These are phyloP conservation scores for Bipolaris victoriae DNA, from an alignment of 2,329 filamentous ascomycete genomes.

Conservation along the genomic window DNA sequence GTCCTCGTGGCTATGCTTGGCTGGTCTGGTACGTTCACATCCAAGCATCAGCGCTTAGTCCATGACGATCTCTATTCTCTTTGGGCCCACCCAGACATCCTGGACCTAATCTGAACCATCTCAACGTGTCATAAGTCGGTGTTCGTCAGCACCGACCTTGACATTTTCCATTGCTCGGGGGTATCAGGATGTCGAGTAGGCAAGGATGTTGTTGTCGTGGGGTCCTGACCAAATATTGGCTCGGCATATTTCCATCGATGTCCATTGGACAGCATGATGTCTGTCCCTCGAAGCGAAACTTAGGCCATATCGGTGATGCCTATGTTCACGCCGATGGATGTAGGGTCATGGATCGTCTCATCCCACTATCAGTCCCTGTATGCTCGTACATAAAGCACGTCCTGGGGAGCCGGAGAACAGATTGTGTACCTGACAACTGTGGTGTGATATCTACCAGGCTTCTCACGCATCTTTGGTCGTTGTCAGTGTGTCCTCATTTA, in stretches of 20 bases:
- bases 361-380: conserved; percentile 12
- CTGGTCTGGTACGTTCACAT: conserved; percentile 6
- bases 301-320: conserved; percentile 11
- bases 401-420: conserved; percentile 34
- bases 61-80: conserved; percentile 23
- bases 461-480: conserved; percentile 10
- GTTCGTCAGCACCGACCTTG: conserved; percentile 20
- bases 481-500: conserved; percentile 5
- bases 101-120: conserved; percentile 16
- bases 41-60: conserved; percentile 5
- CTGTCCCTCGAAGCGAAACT: conserved; percentile 8
- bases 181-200: conserved; percentile 12
- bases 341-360: conserved; percentile 13
- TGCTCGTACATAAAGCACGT: conserved; percentile 13
- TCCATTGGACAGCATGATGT: conserved; percentile 13
- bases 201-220: conserved; percentile 9
- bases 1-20: conserved; percentile 2
- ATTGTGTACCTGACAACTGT: conserved; percentile 5
- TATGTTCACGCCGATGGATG: conserved; percentile 7
- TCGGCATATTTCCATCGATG: conserved; percentile 7
- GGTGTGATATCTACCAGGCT: conserved; percentile 27
- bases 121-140: conserved; percentile 34
- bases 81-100: conserved; percentile 16
- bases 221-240: conserved; percentile 7
- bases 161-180: conserved; percentile 13